Percentiles rank a stretch among this genome's conserved stretches.
These are phyloP conservation scores for Straminergon stramineum DNA, from an alignment of 225 moss, liverwort and hornwort species.

Conservation along the genomic window DNA sequence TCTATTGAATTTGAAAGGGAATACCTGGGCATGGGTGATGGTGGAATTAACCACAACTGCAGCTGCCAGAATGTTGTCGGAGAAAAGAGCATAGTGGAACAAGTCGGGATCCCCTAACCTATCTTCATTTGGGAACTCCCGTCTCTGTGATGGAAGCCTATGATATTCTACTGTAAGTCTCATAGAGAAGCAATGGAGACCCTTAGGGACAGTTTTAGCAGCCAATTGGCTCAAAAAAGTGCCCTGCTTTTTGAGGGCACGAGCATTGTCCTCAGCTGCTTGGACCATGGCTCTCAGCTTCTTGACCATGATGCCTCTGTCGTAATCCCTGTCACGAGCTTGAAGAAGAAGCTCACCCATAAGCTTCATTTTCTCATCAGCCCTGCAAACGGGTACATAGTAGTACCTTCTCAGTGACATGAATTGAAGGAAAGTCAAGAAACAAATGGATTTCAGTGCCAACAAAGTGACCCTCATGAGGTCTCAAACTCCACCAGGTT, in stretches of 20 bases:
- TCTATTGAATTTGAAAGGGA: background rate
- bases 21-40: conserved; percentile 39
- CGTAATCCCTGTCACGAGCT: conserved; percentile 43
- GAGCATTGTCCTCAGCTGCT: conserved; percentile 46
- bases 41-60: conserved; percentile 65
- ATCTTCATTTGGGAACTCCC: conserved; percentile 31
- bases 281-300: conserved; percentile 64
- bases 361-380: conserved; percentile 43
- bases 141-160: conserved; percentile 18
- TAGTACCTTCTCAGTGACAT: background rate
- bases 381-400: conserved; percentile 20
- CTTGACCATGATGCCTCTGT: conserved; percentile 28
- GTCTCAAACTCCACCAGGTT: background rate
- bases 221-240: conserved; percentile 54
- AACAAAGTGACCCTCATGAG: background rate
- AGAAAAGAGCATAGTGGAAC: conserved; percentile 56
- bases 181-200: conserved; percentile 58
- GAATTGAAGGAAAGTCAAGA: background rate
- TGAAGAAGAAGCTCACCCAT: conserved; percentile 51
- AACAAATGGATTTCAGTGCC: background rate
- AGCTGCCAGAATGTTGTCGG: conserved; percentile 60
- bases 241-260: conserved; percentile 53
- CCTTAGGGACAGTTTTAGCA: conserved; percentile 55
- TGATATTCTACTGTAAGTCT: conserved; percentile 50
- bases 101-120: conserved; percentile 37